Conservation (phyloP, 139 green algal genomes). For the Micractinium conductrix region DNA sequence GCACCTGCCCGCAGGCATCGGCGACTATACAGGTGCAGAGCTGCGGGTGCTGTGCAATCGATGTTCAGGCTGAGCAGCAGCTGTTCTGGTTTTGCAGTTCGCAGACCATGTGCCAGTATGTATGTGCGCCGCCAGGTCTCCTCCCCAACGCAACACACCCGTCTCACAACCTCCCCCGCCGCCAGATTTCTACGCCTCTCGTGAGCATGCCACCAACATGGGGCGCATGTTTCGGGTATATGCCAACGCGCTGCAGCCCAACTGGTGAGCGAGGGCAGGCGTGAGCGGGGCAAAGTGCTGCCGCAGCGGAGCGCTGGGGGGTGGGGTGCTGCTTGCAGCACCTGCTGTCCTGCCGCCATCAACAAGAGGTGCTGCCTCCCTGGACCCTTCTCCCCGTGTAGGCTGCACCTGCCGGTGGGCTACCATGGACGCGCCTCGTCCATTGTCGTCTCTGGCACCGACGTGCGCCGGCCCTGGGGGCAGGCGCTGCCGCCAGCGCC, state of each 20-base stretch:
- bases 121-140: no score
- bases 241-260: constrained; percentile 78
- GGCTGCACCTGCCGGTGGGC: constrained; percentile 89
- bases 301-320: not conserved
- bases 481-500: constrained; percentile 61
- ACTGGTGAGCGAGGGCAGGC: constrained; percentile 72
- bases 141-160: no score
- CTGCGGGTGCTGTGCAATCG: no score
- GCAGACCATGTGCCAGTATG: no score
- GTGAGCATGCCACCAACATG: constrained; percentile 87
- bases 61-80: no score
- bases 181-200: constrained; percentile 96
- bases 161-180: no score
- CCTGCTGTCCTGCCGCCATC: not conserved
- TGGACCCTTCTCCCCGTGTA: no score
- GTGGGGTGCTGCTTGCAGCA: not conserved
- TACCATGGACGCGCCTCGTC: constrained; percentile 94
- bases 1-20: constrained; percentile 80
- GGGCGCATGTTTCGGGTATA: constrained; percentile 85
- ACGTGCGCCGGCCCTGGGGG: constrained; percentile 68
- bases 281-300: not conserved
- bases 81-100: no score
- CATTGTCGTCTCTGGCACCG: constrained; percentile 84
- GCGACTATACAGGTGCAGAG: constrained; percentile 97
- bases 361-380: no score